Evolutionary conservation across 768 basidiomycete species (phyloP).

Genomic region (Tubosaeta sp.): DNA sequence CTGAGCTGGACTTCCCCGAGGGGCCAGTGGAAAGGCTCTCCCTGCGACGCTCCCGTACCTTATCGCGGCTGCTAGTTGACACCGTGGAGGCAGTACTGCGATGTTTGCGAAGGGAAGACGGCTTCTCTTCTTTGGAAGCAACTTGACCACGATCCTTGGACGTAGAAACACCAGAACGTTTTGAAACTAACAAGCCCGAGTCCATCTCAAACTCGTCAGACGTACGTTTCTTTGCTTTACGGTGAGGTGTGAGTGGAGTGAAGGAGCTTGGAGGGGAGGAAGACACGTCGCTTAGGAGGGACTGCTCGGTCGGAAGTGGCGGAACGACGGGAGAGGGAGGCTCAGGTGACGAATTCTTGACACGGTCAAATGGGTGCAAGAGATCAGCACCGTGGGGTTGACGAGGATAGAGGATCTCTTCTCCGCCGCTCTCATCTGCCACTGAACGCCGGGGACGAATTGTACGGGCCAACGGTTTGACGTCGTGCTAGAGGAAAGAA

Average conservation of each 20-base stretch:
- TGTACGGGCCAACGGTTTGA: constrained; percentile 43
- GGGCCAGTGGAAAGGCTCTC: constrained; percentile 44
- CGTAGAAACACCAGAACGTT: constrained; percentile 35
- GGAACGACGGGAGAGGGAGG: constrained; percentile 25
- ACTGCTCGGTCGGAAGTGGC: constrained; percentile 31
- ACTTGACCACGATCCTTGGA: constrained; percentile 25
- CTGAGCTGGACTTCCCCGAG: constrained; percentile 30
- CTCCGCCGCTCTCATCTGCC: constrained; percentile 83
- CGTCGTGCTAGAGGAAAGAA: constrained; percentile 36
- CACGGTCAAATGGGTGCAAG: constrained; percentile 30
- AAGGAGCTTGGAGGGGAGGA: constrained; percentile 66
- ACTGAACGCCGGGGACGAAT: constrained; percentile 61
- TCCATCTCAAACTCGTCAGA: constrained; percentile 84
- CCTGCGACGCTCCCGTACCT: constrained; percentile 49
- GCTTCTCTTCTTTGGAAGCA: constrained; percentile 45
- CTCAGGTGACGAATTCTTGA: constrained; percentile 29
- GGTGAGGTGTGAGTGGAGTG: constrained; percentile 35
- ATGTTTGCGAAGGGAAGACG: constrained; percentile 55
- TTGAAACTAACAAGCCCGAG: constrained; percentile 54
- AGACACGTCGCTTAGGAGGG: constrained; percentile 26
- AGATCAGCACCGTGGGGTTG: constrained; percentile 37
- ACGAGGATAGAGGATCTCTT: constrained; percentile 86
- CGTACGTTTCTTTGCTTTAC: constrained; percentile 67
- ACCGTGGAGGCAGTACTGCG: constrained; percentile 61
- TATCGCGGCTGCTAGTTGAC: constrained; percentile 38